Evolutionary conservation across 2,329 filamentous ascomycete species (phyloP), one percentile per base, ranked within the genome.

Genomic region (Diaporthe sp.): DNA sequence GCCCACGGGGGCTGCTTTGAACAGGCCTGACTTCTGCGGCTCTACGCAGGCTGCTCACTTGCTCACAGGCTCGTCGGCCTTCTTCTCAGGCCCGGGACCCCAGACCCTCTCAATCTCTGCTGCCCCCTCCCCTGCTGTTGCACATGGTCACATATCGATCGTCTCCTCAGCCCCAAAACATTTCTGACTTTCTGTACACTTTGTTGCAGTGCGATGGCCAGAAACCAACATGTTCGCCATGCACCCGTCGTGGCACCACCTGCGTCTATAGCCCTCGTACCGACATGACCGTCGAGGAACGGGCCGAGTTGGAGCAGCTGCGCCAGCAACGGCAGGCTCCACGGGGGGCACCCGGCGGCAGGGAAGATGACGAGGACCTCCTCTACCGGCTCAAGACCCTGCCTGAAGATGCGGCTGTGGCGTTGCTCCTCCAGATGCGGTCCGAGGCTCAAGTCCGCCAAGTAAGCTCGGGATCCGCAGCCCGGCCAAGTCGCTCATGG

Each of bases 371-470:
- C 1, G 55, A 30, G 4, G 42, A 50, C 4, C 17, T 37, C 19
- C 25, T 73, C 30, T 27, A 73, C 12, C 37, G 22, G 25, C 37
- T 73, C 42, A 58, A 37, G 9, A 61, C 56, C 8, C 19, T 68
- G 7, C 65, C 70, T 1, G 58, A 73, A 39, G 58, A 75, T 30
- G 56, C 73, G 25, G 73, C 70, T 22, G 17, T 73, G 7, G 47
- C 50, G 25, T 37, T 73, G 22, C 61, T 71, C 39, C 50, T 59
- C 10, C 58, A 30, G 17, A 19, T 73, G 22, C 35, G 71, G n/a
- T 17, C 70, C 10, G 32, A 37, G 9, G 15, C 7, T 47, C 50
- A 19, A 5, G 51, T 25, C 30, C 32, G 50, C 27, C n/a, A 58
- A 9, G 68, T 70, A 17, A 58, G 68, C 55, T 42, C 37, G 22